These are phyloP conservation scores for Camillea tinctor DNA, from an alignment of 2,329 filamentous ascomycete genomes.

Conservation along the genomic window DNA sequence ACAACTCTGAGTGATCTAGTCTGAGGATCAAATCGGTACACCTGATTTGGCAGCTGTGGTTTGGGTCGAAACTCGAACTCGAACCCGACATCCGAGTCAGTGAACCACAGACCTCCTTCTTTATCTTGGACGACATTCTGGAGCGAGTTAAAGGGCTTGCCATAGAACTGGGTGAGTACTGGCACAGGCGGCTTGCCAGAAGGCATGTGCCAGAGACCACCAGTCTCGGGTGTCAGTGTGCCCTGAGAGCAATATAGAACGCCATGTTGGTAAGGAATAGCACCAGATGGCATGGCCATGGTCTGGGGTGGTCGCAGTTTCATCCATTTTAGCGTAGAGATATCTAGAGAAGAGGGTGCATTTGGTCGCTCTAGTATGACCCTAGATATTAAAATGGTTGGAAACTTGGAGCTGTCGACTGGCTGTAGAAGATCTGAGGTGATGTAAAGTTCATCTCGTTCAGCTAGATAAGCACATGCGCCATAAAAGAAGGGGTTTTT, in stretches of 20 bases:
- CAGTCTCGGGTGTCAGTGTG: slow-evolving; percentile 19
- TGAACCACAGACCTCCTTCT: slow-evolving; percentile 49
- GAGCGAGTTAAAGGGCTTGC: slow-evolving; percentile 46
- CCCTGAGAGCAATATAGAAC: slow-evolving; percentile 45
- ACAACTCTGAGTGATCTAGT: slow-evolving; percentile 45
- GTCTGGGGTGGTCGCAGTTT: slow-evolving; percentile 42
- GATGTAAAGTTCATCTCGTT: slow-evolving; percentile 43
- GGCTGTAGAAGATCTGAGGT: slow-evolving; percentile 45
- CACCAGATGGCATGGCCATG: slow-evolving; percentile 46
- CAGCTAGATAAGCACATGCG: slow-evolving; percentile 42
- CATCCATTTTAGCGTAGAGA: slow-evolving; percentile 35
- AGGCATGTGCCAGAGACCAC: slow-evolving; percentile 35
- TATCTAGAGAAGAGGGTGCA: slow-evolving; percentile 19
- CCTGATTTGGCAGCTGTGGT: slow-evolving; percentile 45
- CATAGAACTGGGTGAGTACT: slow-evolving; percentile 43
- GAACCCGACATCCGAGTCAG: slow-evolving; percentile 45
- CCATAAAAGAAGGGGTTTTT: slow-evolving; percentile 46
- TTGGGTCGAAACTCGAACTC: slow-evolving; percentile 43
- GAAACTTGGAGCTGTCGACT: slow-evolving; percentile 35
- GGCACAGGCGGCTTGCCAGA: slow-evolving; percentile 31
- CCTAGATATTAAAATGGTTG: slow-evolving; percentile 46
- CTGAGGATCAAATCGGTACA: slow-evolving; percentile 45
- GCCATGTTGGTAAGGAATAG: slow-evolving; percentile 39
- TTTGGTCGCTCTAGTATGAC: slow-evolving; percentile 23
- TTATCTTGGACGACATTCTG: slow-evolving; percentile 40